Base-by-base conservation (phyloP, 2,329 filamentous ascomycete genomes). In the Beauveria australis region DNA sequence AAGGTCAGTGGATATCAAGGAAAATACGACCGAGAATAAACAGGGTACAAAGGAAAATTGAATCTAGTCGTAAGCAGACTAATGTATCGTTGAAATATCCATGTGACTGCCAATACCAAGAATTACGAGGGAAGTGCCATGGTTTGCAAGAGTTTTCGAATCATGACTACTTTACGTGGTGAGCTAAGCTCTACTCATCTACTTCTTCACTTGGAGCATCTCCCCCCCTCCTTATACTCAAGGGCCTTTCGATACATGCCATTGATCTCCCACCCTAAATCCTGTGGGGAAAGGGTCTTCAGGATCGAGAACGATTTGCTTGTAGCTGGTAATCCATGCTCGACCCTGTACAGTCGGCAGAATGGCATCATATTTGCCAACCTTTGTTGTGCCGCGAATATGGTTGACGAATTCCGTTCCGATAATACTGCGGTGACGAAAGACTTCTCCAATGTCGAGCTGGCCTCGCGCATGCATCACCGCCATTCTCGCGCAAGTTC, bases 301-400 rank as follows among this genome's bases (percentile, higher is more conserved):
- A 1, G 74, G 71, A 60, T 79, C 76, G 12, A 79, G 63, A n/a
- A 77, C 68, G 3, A 75, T 67, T 57, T 78, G 72, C 63, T 77
- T 76, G 63, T 73, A 75, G 26, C 75, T 70, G 0, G 76, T 78
- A 52, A 79, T 75, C 77, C 78, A 79, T 2, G 72, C 77, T 22
- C 75, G 67, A 0, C 78, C 77, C 53, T 76, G 74, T 2, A 79
- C 68, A 0, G 70, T 73, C 0, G 78, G 73, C 7, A 76, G 55
- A 14, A 79, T 67, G 3, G 76, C 77, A 26, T 72, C 66, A 43
- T 73, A 74, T 0, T 69, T 48, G 1, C 75, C 77, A 2, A 79
- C 71, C 46, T 67, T 75, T 1, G 73, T 72, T 0, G 67, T 73
- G 0, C 71, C 70, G 14, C 70, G 43, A 57, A 79, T 76, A 8